These are phyloP conservation scores for Penicillium cinerascens DNA, from an alignment of 495 filamentous ascomycete species.

Conservation along the genomic window DNA sequence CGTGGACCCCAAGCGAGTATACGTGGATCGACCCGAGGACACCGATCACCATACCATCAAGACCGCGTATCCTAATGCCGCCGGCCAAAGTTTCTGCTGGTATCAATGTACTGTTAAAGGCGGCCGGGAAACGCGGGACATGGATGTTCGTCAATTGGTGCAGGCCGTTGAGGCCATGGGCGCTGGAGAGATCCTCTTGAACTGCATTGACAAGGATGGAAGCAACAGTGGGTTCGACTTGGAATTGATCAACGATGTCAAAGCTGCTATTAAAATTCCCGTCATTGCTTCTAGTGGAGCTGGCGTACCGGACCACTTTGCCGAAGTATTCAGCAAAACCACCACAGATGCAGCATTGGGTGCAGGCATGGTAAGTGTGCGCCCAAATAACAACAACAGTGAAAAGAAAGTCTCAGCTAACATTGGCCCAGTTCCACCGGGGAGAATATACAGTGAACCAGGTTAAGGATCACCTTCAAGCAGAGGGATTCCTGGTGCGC, in stretches of 20 bases:
- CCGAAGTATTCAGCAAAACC: slow-evolving; percentile 83
- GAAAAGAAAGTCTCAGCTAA: slow-evolving; percentile 5
- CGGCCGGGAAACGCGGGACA: slow-evolving; percentile 82
- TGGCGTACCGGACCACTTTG: slow-evolving; percentile 84
- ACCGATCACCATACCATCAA: slow-evolving; percentile 76
- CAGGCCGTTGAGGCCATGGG: slow-evolving; percentile 95
- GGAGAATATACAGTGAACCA: slow-evolving; percentile 91
- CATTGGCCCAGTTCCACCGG: slow-evolving; percentile 68
- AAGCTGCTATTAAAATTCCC: slow-evolving; percentile 77
- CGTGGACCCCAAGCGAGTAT: slow-evolving; percentile 88
- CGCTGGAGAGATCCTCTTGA: slow-evolving; percentile 87
- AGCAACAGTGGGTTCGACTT: slow-evolving; percentile 94
- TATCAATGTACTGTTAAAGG: slow-evolving; percentile 98
- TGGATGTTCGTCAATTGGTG: slow-evolving; percentile 85
- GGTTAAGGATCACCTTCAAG: slow-evolving; percentile 81
- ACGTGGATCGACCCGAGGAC: slow-evolving; percentile 66
- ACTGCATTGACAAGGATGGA: slow-evolving; percentile 97
- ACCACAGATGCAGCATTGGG: slow-evolving; percentile 88
- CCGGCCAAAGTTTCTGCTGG: slow-evolving; percentile 85
- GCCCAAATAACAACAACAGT: not conserved
- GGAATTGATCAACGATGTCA: slow-evolving; percentile 85
- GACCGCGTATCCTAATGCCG: slow-evolving; percentile 65
- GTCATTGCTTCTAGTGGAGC: slow-evolving; percentile 95
- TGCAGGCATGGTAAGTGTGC: slow-evolving; percentile 78
- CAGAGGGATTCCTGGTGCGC: slow-evolving; percentile 69